A percentile compares a stretch with the other conserved stretches of the same genome.
Evolutionary conservation across 75 land plant genomes (phyloP).

Genomic region (Ceratopteris richardii): DNA sequence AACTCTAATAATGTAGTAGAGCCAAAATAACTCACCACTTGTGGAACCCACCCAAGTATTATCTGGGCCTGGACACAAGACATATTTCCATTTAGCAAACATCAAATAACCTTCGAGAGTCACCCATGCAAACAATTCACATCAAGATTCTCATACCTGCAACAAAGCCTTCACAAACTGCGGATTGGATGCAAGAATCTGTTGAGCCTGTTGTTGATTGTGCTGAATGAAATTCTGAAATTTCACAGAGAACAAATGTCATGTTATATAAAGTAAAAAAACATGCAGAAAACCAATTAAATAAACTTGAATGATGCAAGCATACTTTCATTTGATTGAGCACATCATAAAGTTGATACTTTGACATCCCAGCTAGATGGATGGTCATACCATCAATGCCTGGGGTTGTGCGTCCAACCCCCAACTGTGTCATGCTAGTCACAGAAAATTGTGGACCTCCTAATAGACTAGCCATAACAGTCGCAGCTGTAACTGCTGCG

Average conservation of each 20-base stretch:
- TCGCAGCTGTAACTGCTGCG: slow-evolving; percentile 43
- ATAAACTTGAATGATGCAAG: too few relatives aligned
- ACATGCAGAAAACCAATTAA: too few relatives aligned
- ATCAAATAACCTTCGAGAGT: not conserved
- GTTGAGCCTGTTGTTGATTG: slow-evolving; percentile 61
- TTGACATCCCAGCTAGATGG: slow-evolving; percentile 76
- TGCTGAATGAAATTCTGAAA: slow-evolving; percentile 58
- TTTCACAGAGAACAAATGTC: too few relatives aligned
- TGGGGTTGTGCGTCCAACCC: not conserved
- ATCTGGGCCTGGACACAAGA: slow-evolving; percentile 64
- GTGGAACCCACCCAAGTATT: slow-evolving; percentile 81
- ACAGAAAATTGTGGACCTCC: slow-evolving; percentile 38
- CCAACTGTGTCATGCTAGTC: slow-evolving; percentile 10
- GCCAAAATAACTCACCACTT: slow-evolving; percentile 42
- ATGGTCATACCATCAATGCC: slow-evolving; percentile 71
- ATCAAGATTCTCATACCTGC: slow-evolving; percentile 44
- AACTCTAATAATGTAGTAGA: too few relatives aligned
- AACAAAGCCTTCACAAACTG: slow-evolving; percentile 76
- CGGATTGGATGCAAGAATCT: slow-evolving; percentile 54
- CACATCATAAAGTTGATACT: slow-evolving; percentile 61
- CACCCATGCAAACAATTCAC: too few relatives aligned
- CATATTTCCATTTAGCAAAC: not conserved
- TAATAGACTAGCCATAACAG: slow-evolving; percentile 58
- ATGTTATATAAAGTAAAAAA: not conserved
- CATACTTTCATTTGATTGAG: slow-evolving; percentile 59